Evolutionary conservation across 2,329 filamentous ascomycete genomes (phyloP).

Genomic region (Aspergillus candidus): DNA sequence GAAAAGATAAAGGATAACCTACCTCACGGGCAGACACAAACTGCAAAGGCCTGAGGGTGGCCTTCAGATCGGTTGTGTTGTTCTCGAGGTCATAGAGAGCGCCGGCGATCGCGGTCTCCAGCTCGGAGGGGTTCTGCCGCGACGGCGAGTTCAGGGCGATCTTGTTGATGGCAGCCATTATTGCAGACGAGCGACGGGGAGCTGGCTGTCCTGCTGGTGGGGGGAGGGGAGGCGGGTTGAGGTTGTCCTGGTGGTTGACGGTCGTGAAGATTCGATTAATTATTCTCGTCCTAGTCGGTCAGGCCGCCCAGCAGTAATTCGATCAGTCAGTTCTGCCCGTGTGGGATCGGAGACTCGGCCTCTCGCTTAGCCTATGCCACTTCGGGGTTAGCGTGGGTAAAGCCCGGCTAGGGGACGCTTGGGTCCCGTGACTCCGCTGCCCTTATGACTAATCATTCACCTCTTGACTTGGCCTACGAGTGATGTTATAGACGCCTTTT

Average conservation of each 20-base stretch:
- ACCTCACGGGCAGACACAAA: conserved; percentile 99
- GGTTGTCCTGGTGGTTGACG: conserved; percentile 25
- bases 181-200: conserved; percentile 42
- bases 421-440: conserved; percentile 26
- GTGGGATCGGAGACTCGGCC: conserved; percentile 24
- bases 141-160: conserved; percentile 96
- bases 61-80: conserved; percentile 98
- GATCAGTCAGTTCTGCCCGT: conserved; percentile 10
- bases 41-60: conserved; percentile 92
- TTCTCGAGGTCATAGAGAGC: conserved; percentile 98
- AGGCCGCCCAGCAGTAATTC: no score
- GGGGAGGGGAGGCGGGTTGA: conserved; percentile 25
- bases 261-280: conserved; percentile 19
- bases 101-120: conserved; percentile 93
- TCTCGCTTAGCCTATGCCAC: conserved; percentile 30
- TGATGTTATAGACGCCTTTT: no score
- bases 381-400: conserved; percentile 15
- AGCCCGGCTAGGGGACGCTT: conserved; percentile 19
- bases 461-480: no score
- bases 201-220: conserved; percentile 31
- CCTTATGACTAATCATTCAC: conserved; percentile 8
- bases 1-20: conserved; percentile 44
- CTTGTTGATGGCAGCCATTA: conserved; percentile 86
- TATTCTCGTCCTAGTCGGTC: conserved; percentile 1
- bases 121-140: conserved; percentile 91